These are phyloP conservation scores for Verticillium albo-atrum DNA, from an alignment of 2,329 filamentous ascomycete species.

Conservation along the genomic window DNA sequence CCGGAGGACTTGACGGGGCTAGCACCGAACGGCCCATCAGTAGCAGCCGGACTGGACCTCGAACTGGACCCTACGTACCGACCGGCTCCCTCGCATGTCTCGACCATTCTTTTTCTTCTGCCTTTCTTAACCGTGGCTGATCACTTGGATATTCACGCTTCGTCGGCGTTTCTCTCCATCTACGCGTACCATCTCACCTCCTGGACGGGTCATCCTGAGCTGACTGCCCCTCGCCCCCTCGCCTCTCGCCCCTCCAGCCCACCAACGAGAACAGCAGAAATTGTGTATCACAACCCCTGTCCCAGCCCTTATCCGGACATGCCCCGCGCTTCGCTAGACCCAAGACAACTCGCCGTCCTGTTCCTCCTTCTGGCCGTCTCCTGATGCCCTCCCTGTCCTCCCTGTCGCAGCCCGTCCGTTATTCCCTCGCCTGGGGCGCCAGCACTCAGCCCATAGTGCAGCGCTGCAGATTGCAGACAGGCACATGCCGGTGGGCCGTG, in stretches of 20 bases:
- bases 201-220: not conserved
- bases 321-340: constrained; percentile 8
- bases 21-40: not conserved
- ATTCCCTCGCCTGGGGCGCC: not conserved
- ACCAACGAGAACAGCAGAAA: not conserved
- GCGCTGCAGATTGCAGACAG: not conserved
- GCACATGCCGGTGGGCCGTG: not conserved
- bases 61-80: not conserved
- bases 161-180: not conserved
- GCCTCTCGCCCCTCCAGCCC: not conserved
- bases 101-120: not conserved
- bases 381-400: no score
- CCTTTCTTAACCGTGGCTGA: not conserved
- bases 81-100: not conserved
- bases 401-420: not conserved
- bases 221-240: not conserved
- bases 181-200: not conserved
- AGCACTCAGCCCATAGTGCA: not conserved
- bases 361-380: not conserved
- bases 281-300: constrained; percentile 17
- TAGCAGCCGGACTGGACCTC: not conserved
- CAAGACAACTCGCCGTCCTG: not conserved
- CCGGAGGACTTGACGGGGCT: not conserved
- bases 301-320: constrained; percentile 14
- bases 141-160: not conserved